Evolutionary conservation across 2,329 filamentous ascomycete species (phyloP).

Genomic region (Thelonectria rubi): DNA sequence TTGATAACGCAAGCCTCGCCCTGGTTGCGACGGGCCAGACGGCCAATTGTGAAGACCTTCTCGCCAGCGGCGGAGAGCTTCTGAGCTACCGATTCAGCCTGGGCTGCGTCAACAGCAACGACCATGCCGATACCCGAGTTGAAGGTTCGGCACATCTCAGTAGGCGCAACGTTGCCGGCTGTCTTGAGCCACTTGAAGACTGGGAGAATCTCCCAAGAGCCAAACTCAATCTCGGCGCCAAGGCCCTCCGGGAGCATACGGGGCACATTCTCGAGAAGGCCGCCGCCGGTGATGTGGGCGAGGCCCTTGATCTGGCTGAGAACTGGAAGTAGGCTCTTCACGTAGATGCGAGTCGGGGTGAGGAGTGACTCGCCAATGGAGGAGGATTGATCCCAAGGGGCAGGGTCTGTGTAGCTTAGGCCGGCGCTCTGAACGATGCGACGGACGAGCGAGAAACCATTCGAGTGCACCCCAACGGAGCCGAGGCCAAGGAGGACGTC

Average conservation of each 20-base stretch:
- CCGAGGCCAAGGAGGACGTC: conserved; percentile 87
- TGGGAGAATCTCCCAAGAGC: conserved; percentile 76
- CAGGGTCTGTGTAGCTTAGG: conserved; percentile 74
- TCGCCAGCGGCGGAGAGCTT: conserved; percentile 71
- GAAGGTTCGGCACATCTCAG: conserved; percentile 92
- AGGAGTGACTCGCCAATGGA: conserved; percentile 81
- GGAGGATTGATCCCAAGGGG: conserved; percentile 76
- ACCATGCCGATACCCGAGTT: conserved; percentile 98
- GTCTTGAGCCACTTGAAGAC: conserved; percentile 90
- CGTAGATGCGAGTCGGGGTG: conserved; percentile 93
- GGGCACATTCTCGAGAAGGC: conserved; percentile 91
- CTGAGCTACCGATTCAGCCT: conserved; percentile 68
- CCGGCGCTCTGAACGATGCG: conserved; percentile 81
- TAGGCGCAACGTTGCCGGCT: conserved; percentile 72
- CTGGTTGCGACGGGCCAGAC: conserved; percentile 66
- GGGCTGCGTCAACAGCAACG: conserved; percentile 74
- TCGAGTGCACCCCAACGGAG: conserved; percentile 91
- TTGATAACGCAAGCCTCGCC: conserved; percentile 48
- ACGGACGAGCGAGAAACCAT: conserved; percentile 96
- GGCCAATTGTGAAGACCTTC: conserved; percentile 79
- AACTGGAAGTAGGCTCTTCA: conserved; percentile 78
- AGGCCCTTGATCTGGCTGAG: conserved; percentile 83
- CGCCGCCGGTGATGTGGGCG: conserved; percentile 96
- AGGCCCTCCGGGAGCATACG: conserved; percentile 86
- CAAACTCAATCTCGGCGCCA: conserved; percentile 81